Evolutionary conservation across 2,329 filamentous ascomycete genomes (phyloP), one percentile per base, ranked within the genome.

Genomic region (Chaetomiaceae sp.): DNA sequence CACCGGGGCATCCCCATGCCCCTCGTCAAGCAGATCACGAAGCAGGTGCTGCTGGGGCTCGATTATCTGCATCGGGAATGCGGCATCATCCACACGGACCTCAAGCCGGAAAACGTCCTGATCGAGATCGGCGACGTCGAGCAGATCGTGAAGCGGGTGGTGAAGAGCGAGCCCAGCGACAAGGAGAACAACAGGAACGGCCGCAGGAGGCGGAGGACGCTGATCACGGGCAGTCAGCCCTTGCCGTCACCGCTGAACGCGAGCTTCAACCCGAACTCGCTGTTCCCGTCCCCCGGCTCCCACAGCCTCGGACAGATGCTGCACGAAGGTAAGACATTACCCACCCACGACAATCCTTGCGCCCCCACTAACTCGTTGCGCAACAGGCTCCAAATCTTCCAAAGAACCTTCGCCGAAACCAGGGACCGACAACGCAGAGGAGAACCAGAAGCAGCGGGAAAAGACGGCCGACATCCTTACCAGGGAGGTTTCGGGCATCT

Each of bases 51-150:
- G 44, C 82, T 99, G 25, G 94, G 94, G 37, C 79, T 99, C 59
- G 94, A 99, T 71, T 97, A 97, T 69, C 81, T 99, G 36, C 94
- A 99, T 71, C 85, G 94, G 64, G 92, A 99, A 73, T 99, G 94
- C 72, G 94, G 94, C 67, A 97, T 99, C 73, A 96, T 99, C 66
- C 94, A 99, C 72, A 97, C 94, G 56, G 92, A 96, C 68, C 75
- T 97, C 63, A 96, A 99, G 72, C 94, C 94, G 44, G 94, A 99
- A 70, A 99, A 99, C 67, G 94, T 99, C 29, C 78, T 99, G 61
- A 97, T 99, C 68, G 94, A 99, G 73, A 97, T 99, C 66, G 94
- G 94, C 61, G 94, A 99, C 64, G 94, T 99, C 46, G 94, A 99
- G 75, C 90, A 97, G 71, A 97, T 97, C 59, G 94, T 99, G 54